These are phyloP conservation scores for Colletotrichum euphorbiae DNA, from an alignment of 2,329 filamentous ascomycete species.

Conservation along the genomic window DNA sequence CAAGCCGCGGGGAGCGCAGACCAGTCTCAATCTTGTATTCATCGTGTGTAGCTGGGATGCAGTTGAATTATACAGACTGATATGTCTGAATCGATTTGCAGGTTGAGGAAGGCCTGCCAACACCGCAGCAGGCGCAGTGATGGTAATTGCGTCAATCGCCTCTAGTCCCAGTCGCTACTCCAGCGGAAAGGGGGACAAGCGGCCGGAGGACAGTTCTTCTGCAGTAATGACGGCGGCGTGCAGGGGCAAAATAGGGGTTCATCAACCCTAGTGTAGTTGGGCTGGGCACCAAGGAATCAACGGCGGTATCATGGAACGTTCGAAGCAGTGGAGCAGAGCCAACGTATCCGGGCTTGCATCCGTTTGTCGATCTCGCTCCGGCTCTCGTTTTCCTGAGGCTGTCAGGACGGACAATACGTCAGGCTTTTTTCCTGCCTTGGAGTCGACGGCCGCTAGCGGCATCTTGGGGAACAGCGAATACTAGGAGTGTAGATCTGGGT, in stretches of 20 bases:
- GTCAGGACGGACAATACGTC: constrained; percentile 5
- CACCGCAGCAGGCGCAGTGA: constrained; percentile 12
- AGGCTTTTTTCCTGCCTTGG: constrained; percentile 19
- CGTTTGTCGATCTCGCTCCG: constrained; percentile 36
- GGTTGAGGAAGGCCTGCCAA: constrained; percentile 9
- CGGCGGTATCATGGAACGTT: constrained; percentile 29
- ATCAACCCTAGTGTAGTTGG: constrained; percentile 10
- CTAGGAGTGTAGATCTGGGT: constrained; percentile 36
- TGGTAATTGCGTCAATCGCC: constrained; percentile 27
- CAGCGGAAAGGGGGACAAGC: constrained; percentile 24
- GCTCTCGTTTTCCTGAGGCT: constrained; percentile 4
- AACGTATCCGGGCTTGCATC: constrained; percentile 17
- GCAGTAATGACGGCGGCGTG: constrained; percentile 9
- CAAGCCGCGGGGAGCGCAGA: constrained; percentile 31
- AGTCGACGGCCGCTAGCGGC: constrained; percentile 23
- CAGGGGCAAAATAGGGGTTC: constrained; percentile 36
- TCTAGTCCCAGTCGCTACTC: constrained; percentile 13
- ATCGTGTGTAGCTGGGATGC: constrained; percentile 18
- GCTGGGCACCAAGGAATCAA: constrained; percentile 4
- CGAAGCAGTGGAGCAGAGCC: constrained; percentile 36
- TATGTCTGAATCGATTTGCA: not conserved
- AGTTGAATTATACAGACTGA: not conserved
- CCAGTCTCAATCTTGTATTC: constrained; percentile 17
- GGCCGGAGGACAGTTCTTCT: not conserved
- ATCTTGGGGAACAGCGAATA: constrained; percentile 19